Conservation (phyloP, 2,329 filamentous ascomycete species). For the Neospermospora avenae region DNA sequence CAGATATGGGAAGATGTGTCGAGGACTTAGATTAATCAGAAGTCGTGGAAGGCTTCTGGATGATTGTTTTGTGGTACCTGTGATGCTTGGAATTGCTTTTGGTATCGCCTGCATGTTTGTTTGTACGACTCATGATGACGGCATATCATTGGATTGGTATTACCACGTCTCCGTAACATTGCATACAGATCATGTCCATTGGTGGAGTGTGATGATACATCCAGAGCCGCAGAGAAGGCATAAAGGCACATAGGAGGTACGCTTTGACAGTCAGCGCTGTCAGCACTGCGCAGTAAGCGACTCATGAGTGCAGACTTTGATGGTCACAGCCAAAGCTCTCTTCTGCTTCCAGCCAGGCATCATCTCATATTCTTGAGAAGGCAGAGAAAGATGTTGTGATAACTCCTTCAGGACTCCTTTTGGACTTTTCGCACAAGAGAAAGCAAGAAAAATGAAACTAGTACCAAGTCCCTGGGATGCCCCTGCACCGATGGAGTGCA, state of each 20-base stretch:
- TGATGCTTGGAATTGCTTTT: too few relatives aligned
- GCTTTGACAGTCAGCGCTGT: too few relatives aligned
- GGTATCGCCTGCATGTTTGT: not conserved
- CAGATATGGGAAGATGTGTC: too few relatives aligned
- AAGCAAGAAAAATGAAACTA: not conserved
- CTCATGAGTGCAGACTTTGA: too few relatives aligned
- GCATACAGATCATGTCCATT: not conserved
- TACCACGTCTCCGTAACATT: not conserved
- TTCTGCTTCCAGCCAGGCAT: too few relatives aligned
- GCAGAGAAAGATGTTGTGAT: not conserved
- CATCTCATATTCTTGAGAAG: not conserved
- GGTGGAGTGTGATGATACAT: not conserved
- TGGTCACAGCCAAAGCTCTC: too few relatives aligned
- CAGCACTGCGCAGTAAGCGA: too few relatives aligned
- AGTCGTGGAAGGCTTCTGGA: too few relatives aligned
- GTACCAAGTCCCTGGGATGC: not conserved
- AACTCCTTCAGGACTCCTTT: not conserved
- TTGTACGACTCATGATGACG: not conserved
- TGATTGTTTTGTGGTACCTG: too few relatives aligned
- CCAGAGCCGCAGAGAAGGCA: constrained; percentile 14
- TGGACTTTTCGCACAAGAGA: not conserved
- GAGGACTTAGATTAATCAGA: too few relatives aligned
- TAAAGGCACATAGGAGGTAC: not conserved
- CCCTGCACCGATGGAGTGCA: not conserved
- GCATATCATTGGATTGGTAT: not conserved